Evolutionary conservation across 202 grass and related monocot species (phyloP).

Genomic region (Eragrostis tef): DNA sequence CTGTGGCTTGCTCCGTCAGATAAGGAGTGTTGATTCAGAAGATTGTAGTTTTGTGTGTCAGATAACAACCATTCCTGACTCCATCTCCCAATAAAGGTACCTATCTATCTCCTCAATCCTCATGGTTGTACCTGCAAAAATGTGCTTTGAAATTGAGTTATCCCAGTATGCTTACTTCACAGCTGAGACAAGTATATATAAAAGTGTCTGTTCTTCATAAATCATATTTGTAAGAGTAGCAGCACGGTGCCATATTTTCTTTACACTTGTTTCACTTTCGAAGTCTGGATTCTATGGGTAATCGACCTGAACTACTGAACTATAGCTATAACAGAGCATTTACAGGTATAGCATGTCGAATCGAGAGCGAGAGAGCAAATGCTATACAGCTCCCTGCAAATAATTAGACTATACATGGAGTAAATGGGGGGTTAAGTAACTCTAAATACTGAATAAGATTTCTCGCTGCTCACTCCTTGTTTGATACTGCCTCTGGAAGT

Average conservation of each 20-base stretch:
- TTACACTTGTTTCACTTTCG: constrained; percentile 36
- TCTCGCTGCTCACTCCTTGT: constrained; percentile 51
- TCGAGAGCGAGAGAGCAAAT: constrained; percentile 44
- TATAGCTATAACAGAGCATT: constrained; percentile 40
- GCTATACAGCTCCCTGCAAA: constrained; percentile 42
- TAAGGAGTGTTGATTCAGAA: constrained; percentile 29
- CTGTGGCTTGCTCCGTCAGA: constrained; percentile 65
- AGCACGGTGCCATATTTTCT: constrained; percentile 5
- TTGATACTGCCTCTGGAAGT: constrained; percentile 81
- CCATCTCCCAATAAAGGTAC: background rate
- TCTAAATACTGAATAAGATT: background rate
- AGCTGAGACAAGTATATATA: background rate
- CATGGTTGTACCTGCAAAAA: background rate
- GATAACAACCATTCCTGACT: background rate
- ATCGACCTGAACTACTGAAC: constrained; percentile 16
- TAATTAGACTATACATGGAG: constrained; percentile 55
- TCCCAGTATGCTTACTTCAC: background rate
- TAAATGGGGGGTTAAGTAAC: constrained; percentile 40
- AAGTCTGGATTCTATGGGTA: constrained; percentile 19
- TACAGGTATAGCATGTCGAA: constrained; percentile 32
- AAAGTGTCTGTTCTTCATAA: background rate
- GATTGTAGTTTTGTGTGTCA: background rate
- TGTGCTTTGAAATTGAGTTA: background rate
- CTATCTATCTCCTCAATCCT: background rate
- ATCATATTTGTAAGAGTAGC: constrained; percentile 28